phyloP scores from a whole-genome alignment of 163 green algal genomes.

The Picocystis sp. region DNA sequence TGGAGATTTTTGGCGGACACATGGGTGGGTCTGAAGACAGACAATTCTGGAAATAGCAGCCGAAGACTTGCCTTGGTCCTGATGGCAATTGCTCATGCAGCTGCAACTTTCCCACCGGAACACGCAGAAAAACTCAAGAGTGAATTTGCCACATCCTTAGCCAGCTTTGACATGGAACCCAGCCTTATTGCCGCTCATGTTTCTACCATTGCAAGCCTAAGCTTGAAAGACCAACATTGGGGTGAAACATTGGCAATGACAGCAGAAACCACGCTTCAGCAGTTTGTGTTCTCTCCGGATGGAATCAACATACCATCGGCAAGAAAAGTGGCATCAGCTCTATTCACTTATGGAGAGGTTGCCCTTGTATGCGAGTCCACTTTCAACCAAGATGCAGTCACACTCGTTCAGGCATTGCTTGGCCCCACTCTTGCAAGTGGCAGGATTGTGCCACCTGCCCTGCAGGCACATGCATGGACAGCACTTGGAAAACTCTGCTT shows the following conservation, averaged over 20 bases:
- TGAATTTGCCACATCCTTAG: slow-evolving; percentile 5
- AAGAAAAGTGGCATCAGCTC: slow-evolving; percentile 17
- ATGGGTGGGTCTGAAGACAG: slow-evolving; percentile 22
- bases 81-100: slow-evolving; percentile 38
- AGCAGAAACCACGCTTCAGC: background rate
- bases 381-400: slow-evolving; percentile 5
- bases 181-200: slow-evolving; percentile 1
- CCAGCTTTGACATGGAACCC: slow-evolving; percentile 11
- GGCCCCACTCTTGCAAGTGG: slow-evolving; percentile 7
- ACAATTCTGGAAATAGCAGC: background rate
- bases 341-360: slow-evolving; percentile 47
- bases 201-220: background rate
- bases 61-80: slow-evolving; percentile 27
- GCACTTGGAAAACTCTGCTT: slow-evolving; percentile 70
- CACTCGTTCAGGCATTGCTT: slow-evolving; percentile 49
- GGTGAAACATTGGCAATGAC: background rate
- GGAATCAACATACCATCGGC: background rate
- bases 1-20: slow-evolving; percentile 50
- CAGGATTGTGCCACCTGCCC: background rate
- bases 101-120: slow-evolving; percentile 29
- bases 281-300: background rate
- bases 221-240: background rate
- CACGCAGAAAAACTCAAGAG: slow-evolving; percentile 29
- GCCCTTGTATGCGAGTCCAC: slow-evolving; percentile 29
- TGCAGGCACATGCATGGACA: slow-evolving; percentile 54